Conservation (phyloP, 176 grass and related monocot genomes). For the Bothriochloa decipiens region DNA sequence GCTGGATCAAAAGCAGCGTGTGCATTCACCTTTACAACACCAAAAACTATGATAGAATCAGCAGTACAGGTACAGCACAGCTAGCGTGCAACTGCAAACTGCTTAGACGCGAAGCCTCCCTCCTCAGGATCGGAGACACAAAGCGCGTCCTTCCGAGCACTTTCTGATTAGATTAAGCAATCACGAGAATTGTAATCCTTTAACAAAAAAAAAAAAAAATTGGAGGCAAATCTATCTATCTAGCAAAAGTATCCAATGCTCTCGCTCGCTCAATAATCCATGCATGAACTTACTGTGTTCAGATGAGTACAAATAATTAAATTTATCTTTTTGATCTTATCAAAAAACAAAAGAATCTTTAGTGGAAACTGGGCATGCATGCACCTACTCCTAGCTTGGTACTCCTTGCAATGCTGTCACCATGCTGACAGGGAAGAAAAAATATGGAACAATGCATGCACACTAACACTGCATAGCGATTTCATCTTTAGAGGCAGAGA, state of each 20-base stretch:
- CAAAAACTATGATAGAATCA: slow-evolving; percentile 30
- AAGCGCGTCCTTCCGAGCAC: slow-evolving; percentile 46
- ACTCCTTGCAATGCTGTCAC: slow-evolving; percentile 5
- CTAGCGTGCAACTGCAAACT: slow-evolving; percentile 32
- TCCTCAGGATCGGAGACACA: slow-evolving; percentile 36
- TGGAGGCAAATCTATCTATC: slow-evolving; percentile 35
- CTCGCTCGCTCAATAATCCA: slow-evolving; percentile 13
- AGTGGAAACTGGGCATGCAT: neutral
- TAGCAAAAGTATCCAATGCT: slow-evolving; percentile 58
- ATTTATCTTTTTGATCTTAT: slow-evolving; percentile 28
- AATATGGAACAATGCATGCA: neutral
- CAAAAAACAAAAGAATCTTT: slow-evolving; percentile 27
- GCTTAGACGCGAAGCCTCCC: slow-evolving; percentile 42
- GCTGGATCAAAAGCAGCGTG: slow-evolving; percentile 22
- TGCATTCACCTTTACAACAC: slow-evolving; percentile 50
- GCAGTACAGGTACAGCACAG: slow-evolving; percentile 28
- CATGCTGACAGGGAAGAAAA: neutral
- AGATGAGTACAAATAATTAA: neutral
- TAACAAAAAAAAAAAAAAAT: neutral
- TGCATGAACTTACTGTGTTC: slow-evolving; percentile 23
- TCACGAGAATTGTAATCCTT: neutral
- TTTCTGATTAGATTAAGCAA: slow-evolving; percentile 52
- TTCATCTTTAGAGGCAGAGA: neutral
- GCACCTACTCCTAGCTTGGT: slow-evolving; percentile 9
- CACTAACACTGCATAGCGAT: neutral